A percentile compares a stretch with the other conserved stretches of the same genome.
These are phyloP conservation scores for Cyclospora cayetanensis DNA, from an alignment of 169 alveolate genomes.

Conservation along the genomic window DNA sequence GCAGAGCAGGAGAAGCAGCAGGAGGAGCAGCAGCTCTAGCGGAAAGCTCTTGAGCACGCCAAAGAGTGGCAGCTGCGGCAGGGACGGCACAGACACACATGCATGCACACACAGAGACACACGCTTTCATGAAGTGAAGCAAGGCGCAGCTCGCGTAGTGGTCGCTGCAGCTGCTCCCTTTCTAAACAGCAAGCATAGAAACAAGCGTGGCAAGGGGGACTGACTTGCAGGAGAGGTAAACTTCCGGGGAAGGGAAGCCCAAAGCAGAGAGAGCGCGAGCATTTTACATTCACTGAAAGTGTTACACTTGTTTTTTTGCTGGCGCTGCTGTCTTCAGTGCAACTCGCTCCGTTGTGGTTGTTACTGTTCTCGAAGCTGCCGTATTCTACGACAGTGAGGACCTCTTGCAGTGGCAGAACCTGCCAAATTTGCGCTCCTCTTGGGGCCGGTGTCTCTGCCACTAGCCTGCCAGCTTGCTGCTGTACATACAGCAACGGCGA, in stretches of 20 bases:
- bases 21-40: constrained; percentile 7
- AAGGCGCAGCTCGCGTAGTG: too few species aligned
- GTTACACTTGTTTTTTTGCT: neutral
- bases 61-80: constrained; percentile 34
- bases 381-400: neutral
- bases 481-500: constrained; percentile 42
- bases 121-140: neutral
- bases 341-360: neutral
- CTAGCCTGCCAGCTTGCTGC: constrained; percentile 49
- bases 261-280: constrained; percentile 36
- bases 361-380: constrained; percentile 13
- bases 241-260: constrained; percentile 54
- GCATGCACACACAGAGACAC: too few species aligned
- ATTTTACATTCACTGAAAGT: neutral
- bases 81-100: neutral
- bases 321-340: neutral
- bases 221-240: constrained; percentile 43
- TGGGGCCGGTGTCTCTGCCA: constrained; percentile 54
- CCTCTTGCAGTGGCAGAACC: constrained; percentile 33
- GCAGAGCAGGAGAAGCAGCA: constrained; percentile 32
- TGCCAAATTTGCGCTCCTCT: constrained; percentile 43
- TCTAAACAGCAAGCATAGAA: neutral
- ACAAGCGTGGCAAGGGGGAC: neutral
- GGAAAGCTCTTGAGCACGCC: neutral
- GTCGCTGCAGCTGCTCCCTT: too few species aligned